Evolutionary conservation across 2,329 filamentous ascomycete genomes (phyloP), one percentile per base, ranked within the genome.

Genomic region (Botrytis cinerea): DNA sequence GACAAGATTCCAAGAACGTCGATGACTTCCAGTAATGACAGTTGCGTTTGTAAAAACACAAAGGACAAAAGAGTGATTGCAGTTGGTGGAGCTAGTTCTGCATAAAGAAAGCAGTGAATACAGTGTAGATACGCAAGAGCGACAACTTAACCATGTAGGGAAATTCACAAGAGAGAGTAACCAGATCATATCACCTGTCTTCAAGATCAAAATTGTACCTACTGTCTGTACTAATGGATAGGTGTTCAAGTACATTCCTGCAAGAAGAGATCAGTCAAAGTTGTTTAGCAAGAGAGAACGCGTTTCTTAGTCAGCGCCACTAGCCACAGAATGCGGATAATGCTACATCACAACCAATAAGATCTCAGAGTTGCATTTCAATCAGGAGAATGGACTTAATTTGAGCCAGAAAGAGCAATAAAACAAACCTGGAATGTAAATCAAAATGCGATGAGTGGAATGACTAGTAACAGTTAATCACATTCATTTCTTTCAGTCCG

Each of bases 301-400:
- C 35, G 60, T 62, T 16, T 62, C 35, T 62, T 62, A 62, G 60
- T 62, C 60, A 62, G 35, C 60, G 38, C 35, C 35, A 62, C 35
- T n/a, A 62, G 35, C 60, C 14, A 43, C n/a, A 57, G 32, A 8
- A 6, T 38, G 38, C 9, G 38, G 38, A 8, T 38, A 54, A 54
- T 54, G 25, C 12, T 16, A 8, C 10, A 61, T 61, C 38, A 61
- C 22, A 18, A 43, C 60, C 22, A 61, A 61, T 61, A 9, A 40
- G 22, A 9, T 40, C 16, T n/a, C 0, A 40, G n/a, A 28, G n/a
- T 28, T 6, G 14, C n/a, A 28, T 57, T 28, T 28, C 2, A 5
- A 54, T n/a, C 48, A n/a, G 25, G 14, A n/a, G 48, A 25, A 51
- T 51, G 51, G 6, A 5, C 8, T 54, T n/a, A 54, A 28, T 54